Evolutionary conservation across 176 grass and related monocot genomes (phyloP).

Genomic region (Elaeis guineensis): DNA sequence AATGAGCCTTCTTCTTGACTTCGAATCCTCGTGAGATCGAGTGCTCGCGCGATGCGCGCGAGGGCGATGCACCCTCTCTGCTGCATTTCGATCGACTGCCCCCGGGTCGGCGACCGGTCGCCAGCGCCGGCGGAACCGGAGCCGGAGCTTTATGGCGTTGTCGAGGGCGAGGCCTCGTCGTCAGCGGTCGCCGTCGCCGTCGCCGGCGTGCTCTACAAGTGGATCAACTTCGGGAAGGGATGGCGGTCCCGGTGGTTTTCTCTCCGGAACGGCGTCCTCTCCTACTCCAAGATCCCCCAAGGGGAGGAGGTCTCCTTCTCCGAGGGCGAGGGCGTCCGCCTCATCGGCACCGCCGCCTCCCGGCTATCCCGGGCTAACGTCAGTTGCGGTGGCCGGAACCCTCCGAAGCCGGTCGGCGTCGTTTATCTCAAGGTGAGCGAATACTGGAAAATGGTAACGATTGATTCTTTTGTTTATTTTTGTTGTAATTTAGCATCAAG

Average conservation of each 20-base stretch:
- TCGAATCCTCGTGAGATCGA: too few relatives aligned
- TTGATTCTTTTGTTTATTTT: neutral
- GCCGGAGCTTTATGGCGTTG: neutral
- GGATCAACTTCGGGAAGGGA: slow-evolving; percentile 86
- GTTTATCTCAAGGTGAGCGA: slow-evolving; percentile 74
- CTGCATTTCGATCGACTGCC: slow-evolving; percentile 66
- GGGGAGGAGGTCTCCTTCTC: slow-evolving; percentile 13
- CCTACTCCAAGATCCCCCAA: slow-evolving; percentile 75
- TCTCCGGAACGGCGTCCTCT: slow-evolving; percentile 63
- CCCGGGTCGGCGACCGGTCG: slow-evolving; percentile 24
- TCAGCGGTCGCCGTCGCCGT: slow-evolving; percentile 18
- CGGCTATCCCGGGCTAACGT: neutral
- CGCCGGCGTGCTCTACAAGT: slow-evolving; percentile 77
- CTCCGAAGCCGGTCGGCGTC: slow-evolving; percentile 41
- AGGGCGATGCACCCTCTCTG: slow-evolving; percentile 91
- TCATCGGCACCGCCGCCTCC: slow-evolving; percentile 48
- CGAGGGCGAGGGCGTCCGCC: slow-evolving; percentile 13
- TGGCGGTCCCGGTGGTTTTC: slow-evolving; percentile 89
- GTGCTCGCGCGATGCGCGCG: slow-evolving; percentile 31
- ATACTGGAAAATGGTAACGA: neutral
- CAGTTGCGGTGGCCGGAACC: slow-evolving; percentile 5
- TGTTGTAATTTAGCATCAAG: neutral
- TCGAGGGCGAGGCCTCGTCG: neutral
- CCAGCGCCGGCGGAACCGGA: neutral
- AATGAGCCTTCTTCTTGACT: too few relatives aligned